Evolutionary conservation across 768 basidiomycete species (phyloP).

Genomic region (Roridomyces roridus): DNA sequence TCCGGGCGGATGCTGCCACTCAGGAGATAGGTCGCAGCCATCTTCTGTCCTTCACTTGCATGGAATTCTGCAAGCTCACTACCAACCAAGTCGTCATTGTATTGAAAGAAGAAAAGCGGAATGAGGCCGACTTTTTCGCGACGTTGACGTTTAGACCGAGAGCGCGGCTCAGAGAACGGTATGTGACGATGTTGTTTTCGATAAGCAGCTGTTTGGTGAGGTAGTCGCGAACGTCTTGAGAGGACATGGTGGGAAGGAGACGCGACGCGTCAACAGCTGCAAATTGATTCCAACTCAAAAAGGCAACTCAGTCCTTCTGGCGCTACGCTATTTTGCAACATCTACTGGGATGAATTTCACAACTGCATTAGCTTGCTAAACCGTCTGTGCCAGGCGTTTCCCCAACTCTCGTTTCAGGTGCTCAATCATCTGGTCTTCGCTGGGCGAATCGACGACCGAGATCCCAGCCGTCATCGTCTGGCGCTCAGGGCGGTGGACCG

Average conservation of each 20-base stretch:
- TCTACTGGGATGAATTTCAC: too few relatives aligned
- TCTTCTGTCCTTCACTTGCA: constrained; percentile 47
- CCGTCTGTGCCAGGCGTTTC: not conserved
- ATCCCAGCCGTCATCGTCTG: not conserved
- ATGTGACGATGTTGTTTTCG: constrained; percentile 69
- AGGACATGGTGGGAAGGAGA: constrained; percentile 40
- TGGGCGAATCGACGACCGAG: not conserved
- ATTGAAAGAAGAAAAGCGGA: not conserved
- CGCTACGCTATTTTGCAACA: too few relatives aligned
- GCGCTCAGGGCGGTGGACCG: not conserved
- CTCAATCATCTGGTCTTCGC: not conserved
- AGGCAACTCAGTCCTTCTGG: not conserved
- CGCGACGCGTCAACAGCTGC: not conserved
- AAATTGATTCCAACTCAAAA: not conserved
- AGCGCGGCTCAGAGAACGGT: constrained; percentile 74
- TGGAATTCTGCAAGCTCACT: constrained; percentile 73
- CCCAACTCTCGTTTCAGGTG: not conserved
- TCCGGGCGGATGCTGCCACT: constrained; percentile 55
- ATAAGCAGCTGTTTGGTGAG: constrained; percentile 58
- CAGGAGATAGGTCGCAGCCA: constrained; percentile 75
- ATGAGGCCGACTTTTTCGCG: constrained; percentile 72
- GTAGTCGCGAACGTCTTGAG: constrained; percentile 49
- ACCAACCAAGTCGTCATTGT: not conserved
- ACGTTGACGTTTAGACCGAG: constrained; percentile 75
- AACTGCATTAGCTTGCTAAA: not conserved